Base-by-base conservation (phyloP, 2,329 filamentous ascomycete species). In the Nemania sp. region DNA sequence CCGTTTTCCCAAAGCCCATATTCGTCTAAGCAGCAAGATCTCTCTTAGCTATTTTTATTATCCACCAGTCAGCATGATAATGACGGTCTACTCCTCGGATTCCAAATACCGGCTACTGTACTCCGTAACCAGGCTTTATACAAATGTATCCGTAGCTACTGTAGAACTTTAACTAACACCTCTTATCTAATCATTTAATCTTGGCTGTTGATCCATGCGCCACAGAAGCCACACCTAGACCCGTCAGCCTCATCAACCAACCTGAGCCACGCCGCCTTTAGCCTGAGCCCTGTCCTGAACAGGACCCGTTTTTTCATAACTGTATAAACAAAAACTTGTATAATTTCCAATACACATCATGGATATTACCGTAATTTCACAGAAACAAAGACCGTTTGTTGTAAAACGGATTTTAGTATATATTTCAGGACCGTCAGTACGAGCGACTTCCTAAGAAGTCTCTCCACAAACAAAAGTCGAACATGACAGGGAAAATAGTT, bases 71-170 rank as follows among this genome's bases (percentile, higher is more conserved):
- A 68, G 66, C 66, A 49, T n/a, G 41, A 62, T 29, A 66, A 58
- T 57, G 41, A 55, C 45, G 32, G 18, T 26, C 51, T 49, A 26
- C 43, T n/a, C n/a, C 15, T 52, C n/a, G 15, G 38, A 69, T 69
- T 67, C 64, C 67, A 69, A 69, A 69, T 69, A 63, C 64, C 67
- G 67, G 67, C 67, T 69, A 63, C 24, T 27, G n/a, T 13, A 2
- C 2, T 45, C n/a, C n/a, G 29, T 52, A n/a, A 49, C 24, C 38
- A 15, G 18, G n/a, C 20, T 43, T n/a, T n/a, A n/a, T n/a, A n/a
- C n/a, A n/a, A n/a, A 27, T 4, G 24, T 45, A 45, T 5, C 45
- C 8, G 24, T 27, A 26, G 27, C 24, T 26, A n/a, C n/a, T 10
- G 38, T 41, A 45, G 38, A 41, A 41, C 18, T 45, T 32, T 8